Evolutionary conservation across 257 asterid species (phyloP).

Genomic region (Salvia splendens): DNA sequence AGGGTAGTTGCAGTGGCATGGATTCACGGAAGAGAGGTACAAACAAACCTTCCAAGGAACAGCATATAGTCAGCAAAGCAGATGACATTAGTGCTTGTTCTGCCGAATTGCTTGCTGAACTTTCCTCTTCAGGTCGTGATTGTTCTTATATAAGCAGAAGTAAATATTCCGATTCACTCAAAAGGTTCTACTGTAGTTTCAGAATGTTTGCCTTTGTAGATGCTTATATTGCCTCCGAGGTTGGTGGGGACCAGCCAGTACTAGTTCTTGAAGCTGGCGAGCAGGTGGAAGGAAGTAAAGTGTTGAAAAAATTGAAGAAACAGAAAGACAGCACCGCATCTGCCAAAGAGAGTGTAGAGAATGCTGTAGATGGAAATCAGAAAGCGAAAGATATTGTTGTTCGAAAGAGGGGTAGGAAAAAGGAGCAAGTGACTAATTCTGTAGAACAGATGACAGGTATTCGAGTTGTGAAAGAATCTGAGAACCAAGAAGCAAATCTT

Average conservation of each 20-base stretch:
- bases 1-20: constrained; percentile 27
- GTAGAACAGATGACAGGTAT: not conserved
- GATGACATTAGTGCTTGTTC: constrained; percentile 46
- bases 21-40: constrained; percentile 32
- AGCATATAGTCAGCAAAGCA: constrained; percentile 30
- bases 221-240: constrained; percentile 36
- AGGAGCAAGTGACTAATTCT: constrained; percentile 30
- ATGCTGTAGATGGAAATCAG: constrained; percentile 28
- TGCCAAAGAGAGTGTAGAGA: constrained; percentile 21
- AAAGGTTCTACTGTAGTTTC: constrained; percentile 51
- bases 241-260: not conserved
- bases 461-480: constrained; percentile 26
- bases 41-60: constrained; percentile 37
- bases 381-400: constrained; percentile 22
- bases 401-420: constrained; percentile 40
- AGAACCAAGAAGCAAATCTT: constrained; percentile 13
- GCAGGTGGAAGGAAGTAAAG: constrained; percentile 23
- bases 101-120: constrained; percentile 56
- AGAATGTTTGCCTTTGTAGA: constrained; percentile 53
- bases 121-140: constrained; percentile 47
- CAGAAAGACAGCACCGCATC: constrained; percentile 18
- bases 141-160: constrained; percentile 39
- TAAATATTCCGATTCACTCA: constrained; percentile 48
- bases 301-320: constrained; percentile 27
- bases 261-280: constrained; percentile 5